Conservation (phyloP, 2,329 filamentous ascomycete genomes). For the Colletotrichum godetiae region DNA sequence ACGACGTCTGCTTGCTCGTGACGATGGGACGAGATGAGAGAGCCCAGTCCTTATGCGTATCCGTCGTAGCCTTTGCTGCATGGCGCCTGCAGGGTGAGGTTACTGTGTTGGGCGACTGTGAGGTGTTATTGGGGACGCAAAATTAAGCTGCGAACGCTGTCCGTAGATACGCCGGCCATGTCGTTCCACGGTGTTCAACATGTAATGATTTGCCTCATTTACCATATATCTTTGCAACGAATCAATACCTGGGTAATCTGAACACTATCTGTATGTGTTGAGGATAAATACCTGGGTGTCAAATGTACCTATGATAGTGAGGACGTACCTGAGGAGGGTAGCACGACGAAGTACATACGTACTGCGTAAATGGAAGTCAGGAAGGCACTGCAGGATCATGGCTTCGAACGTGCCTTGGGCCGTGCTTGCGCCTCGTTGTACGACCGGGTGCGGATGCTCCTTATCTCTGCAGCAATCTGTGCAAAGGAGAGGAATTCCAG, state of each 20-base stretch:
- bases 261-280: not conserved
- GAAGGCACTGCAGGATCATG: not conserved
- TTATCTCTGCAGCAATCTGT: not conserved
- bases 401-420: not conserved
- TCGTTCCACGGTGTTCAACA: not conserved
- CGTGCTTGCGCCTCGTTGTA: not conserved
- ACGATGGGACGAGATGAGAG: slow-evolving; percentile 9
- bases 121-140: not conserved
- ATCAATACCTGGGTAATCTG: not conserved
- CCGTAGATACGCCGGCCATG: not conserved
- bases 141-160: not conserved
- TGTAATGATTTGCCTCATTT: too few relatives aligned
- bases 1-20: not conserved
- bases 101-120: slow-evolving; percentile 12
- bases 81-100: slow-evolving; percentile 25
- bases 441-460: slow-evolving; percentile 25
- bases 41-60: not conserved
- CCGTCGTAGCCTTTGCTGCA: slow-evolving; percentile 24
- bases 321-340: too few relatives aligned
- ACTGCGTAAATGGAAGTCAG: not conserved
- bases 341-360: not conserved
- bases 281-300: not conserved
- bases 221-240: not conserved
- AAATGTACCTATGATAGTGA: not conserved
- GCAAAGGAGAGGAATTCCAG: not conserved